Percentiles rank a stretch among this genome's conserved stretches.
phyloP scores from a whole-genome alignment of 2,329 filamentous ascomycete species.

The Dothideomycetes sp. region DNA sequence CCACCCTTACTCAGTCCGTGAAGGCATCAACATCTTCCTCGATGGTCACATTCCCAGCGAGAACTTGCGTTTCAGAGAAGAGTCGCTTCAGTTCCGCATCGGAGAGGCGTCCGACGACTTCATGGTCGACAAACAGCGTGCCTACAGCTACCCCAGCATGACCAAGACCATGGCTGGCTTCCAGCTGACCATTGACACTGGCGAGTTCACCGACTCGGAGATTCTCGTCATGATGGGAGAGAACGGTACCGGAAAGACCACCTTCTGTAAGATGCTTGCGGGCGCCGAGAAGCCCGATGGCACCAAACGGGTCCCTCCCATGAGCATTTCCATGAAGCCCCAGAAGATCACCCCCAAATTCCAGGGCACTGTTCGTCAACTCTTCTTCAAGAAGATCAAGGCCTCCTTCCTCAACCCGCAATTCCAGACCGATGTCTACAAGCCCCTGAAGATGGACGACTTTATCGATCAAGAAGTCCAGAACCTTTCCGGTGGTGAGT shows the following conservation, averaged over 20 bases:
- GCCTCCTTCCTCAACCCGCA: conserved; percentile 90
- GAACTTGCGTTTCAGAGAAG: conserved; percentile 95
- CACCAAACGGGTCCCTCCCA: conserved; percentile 66
- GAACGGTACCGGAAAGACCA: conserved; percentile 98
- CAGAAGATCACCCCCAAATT: conserved; percentile 99
- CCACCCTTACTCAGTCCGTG: conserved; percentile 85
- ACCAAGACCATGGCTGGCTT: conserved; percentile 87
- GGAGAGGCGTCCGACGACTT: conserved; percentile 84
- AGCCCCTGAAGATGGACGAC: conserved; percentile 96
- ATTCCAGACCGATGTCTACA: conserved; percentile 99
- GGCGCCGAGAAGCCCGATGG: conserved; percentile 87
- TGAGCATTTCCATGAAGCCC: conserved; percentile 99
- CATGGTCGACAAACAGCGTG: conserved; percentile 69
- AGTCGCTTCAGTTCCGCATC: conserved; percentile 91
- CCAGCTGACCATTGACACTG: conserved; percentile 67
- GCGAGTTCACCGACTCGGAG: conserved; percentile 92
- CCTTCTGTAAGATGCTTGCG: conserved; percentile 92
- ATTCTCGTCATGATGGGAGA: conserved; percentile 99
- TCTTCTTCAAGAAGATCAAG: conserved; percentile 99
- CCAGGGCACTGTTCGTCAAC: conserved; percentile 86
- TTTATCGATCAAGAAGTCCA: conserved; percentile 99
- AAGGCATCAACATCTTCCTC: conserved; percentile 99
- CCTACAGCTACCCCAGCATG: conserved; percentile 82
- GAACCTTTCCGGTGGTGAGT: conserved; percentile 96
- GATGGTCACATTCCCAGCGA: conserved; percentile 97